phyloP scores from a whole-genome alignment of 2,329 filamentous ascomycete species.

The Hypoxylon sp. region DNA sequence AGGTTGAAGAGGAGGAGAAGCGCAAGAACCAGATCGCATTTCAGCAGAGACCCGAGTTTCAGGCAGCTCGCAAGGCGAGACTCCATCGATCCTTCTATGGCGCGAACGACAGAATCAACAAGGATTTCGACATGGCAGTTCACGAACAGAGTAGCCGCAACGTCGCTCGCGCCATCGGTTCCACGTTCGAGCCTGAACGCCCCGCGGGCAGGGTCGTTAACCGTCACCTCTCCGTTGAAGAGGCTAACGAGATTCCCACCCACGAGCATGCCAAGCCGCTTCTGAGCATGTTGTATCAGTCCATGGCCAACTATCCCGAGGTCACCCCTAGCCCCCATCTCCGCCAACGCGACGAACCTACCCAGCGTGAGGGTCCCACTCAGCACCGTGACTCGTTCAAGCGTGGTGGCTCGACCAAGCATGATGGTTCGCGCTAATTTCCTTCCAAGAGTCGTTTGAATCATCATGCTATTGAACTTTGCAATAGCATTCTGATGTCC shows the following conservation, averaged over 20 bases:
- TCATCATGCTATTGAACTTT: conserved; percentile 16
- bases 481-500: conserved; percentile 16
- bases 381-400: conserved; percentile 8
- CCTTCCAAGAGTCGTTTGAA: conserved; percentile 19
- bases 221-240: conserved; percentile 54
- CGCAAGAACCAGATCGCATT: conserved; percentile 30
- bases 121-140: conserved; percentile 52
- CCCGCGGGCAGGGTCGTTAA: conserved; percentile 46
- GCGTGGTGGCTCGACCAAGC: conserved; percentile 18
- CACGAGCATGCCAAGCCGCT: conserved; percentile 60
- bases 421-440: conserved; percentile 9
- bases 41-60: conserved; percentile 44
- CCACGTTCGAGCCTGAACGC: conserved; percentile 56
- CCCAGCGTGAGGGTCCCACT: conserved; percentile 15
- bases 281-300: conserved; percentile 59
- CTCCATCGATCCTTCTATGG: conserved; percentile 59
- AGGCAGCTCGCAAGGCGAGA: conserved; percentile 50
- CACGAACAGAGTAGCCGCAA: conserved; percentile 53
- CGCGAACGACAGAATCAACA: conserved; percentile 57
- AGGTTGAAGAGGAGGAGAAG: conserved; percentile 32
- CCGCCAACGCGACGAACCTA: conserved; percentile 15
- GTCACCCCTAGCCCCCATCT: conserved; percentile 22
- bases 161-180: conserved; percentile 55
- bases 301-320: conserved; percentile 44
- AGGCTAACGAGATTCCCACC: conserved; percentile 58